phyloP scores from a whole-genome alignment of 202 grass and related monocot species.

The Zoysia matrella region DNA sequence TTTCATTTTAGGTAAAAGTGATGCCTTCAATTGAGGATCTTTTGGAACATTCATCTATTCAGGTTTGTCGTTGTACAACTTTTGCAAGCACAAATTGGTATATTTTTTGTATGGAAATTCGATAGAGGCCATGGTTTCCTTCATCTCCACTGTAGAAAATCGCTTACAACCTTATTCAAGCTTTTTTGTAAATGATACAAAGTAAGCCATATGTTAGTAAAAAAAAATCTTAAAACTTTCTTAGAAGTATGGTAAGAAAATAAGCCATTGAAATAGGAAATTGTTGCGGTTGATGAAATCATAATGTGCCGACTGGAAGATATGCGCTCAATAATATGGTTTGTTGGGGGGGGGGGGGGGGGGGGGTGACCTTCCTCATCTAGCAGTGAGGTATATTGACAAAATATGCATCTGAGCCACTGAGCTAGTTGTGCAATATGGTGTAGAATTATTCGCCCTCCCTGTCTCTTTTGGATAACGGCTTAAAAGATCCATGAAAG shows the following conservation, averaged over 20 bases:
- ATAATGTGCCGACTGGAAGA: neutral
- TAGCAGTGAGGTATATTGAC: neutral
- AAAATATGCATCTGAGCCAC: neutral
- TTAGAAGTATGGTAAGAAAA: neutral
- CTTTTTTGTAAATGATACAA: neutral
- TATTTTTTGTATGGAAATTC: neutral
- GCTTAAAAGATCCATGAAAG: neutral
- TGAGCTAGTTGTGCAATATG: neutral
- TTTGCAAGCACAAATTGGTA: conserved; percentile 24
- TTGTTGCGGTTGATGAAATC: neutral
- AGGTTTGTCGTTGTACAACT: conserved; percentile 51
- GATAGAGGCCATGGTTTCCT: neutral
- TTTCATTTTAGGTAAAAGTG: conserved; percentile 63
- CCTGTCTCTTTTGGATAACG: neutral
- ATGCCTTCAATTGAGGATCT: conserved; percentile 70
- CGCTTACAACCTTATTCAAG: no score
- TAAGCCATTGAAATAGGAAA: neutral
- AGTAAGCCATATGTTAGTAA: neutral
- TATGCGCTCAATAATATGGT: no score
- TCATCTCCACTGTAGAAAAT: neutral
- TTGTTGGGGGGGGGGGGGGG: no score
- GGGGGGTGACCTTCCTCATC: no score
- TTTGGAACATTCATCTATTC: conserved; percentile 63
- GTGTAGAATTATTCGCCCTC: neutral
- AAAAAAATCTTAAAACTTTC: neutral